Evolutionary conservation across 768 basidiomycete species (phyloP), one percentile per base, ranked within the genome.

Genomic region (Lactarius psammicola): DNA sequence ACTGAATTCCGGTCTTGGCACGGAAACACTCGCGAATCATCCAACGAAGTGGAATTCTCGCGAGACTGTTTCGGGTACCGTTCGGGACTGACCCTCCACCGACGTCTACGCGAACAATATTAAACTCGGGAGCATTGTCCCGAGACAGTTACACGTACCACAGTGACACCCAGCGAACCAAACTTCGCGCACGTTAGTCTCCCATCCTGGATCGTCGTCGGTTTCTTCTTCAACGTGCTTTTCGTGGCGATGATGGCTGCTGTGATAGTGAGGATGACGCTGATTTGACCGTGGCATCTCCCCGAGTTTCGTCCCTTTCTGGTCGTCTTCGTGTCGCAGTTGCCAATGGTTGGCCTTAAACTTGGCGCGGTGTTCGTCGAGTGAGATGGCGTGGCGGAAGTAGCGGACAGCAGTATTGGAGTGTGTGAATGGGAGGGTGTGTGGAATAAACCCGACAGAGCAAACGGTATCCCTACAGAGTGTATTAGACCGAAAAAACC

Each of bases 121-220:
- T n/a, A 17, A 44, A 55, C 34, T 64, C 34, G 62, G 58, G 49
- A 30, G 20, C 33, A 42, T 30, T 10, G 28, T 2, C 26, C 18
- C 31, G 55, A 56, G 53, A 6, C 26, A 18, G 34, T 3, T 28
- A 34, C 30, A 75, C 81, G 33, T 69, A 89, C 90, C 89, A 55
- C 83, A 84, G 69, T 92, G 90, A 69, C 82, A 84, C 0, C 90
- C 90, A 4, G 89, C 75, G 70, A 92, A 93, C 90, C 91, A 92
- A 1, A 93, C 91, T 69, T 93, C 90, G 56, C 84, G 80, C 4
- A 90, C 84, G 64, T 91, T 76, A 0, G 90, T 91, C 59, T 73
- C 53, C n/a, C 54, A 55, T 18, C n/a, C n/a, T 38, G 49, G 28
- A 75, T 74, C 13, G 2, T 75, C 72, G 68, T 79, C 74, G 59